Conservation (phyloP, 768 basidiomycete genomes). For the Pleurotus cornucopiae region DNA sequence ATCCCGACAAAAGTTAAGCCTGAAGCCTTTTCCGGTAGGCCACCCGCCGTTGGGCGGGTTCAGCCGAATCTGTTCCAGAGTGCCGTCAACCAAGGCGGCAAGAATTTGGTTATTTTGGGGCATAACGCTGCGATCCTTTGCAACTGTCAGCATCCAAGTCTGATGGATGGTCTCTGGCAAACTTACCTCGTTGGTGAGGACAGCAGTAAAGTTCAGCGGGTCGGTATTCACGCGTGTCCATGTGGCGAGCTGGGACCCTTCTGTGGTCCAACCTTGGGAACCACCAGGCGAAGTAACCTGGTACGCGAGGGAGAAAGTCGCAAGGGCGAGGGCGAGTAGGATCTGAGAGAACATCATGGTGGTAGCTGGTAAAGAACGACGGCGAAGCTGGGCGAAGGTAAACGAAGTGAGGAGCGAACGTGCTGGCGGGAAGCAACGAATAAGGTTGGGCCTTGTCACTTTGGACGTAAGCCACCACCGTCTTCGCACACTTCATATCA, state of each 20-base stretch:
- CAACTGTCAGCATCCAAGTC: background rate
- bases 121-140: constrained; percentile 18
- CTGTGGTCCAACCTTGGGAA: constrained; percentile 51
- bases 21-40: constrained; percentile 59
- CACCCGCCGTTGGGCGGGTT: constrained; percentile 62
- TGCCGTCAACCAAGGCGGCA: constrained; percentile 49
- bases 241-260: constrained; percentile 45
- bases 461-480: constrained; percentile 1
- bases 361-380: constrained; percentile 14
- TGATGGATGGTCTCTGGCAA: background rate
- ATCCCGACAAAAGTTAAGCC: constrained; percentile 66
- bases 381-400: constrained; percentile 12
- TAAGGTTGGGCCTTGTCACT: background rate
- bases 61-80: constrained; percentile 30
- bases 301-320: constrained; percentile 61
- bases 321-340: constrained; percentile 42
- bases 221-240: constrained; percentile 73
- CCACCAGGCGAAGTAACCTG: constrained; percentile 48
- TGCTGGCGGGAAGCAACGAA: constrained; percentile 12
- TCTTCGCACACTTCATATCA: background rate
- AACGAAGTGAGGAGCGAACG: constrained; percentile 2
- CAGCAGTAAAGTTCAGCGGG: constrained; percentile 58
- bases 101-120: constrained; percentile 45
- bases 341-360: constrained; percentile 13
- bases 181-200: constrained; percentile 62